phyloP scores from a whole-genome alignment of 1,284 basidiomycete species.

The Baeospora myosura region DNA sequence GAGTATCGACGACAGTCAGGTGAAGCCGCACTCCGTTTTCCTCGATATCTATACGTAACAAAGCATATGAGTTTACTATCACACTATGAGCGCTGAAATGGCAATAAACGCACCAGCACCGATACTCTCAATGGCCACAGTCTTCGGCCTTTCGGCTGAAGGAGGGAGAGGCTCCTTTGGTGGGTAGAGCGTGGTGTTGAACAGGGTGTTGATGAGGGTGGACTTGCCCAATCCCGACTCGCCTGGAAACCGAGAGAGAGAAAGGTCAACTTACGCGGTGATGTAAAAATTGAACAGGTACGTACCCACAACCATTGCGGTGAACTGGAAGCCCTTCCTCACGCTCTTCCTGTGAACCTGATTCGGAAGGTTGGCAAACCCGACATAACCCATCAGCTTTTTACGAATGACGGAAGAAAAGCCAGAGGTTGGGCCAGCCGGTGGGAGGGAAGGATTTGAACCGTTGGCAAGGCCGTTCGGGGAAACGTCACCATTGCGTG shows the following conservation, averaged over 20 bases:
- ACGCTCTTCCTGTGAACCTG: constrained; percentile 96
- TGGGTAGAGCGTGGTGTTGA: constrained; percentile 90
- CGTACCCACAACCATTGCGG: constrained; percentile 92
- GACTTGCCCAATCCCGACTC: constrained; percentile 98
- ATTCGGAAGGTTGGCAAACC: constrained; percentile 87
- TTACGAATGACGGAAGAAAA: constrained; percentile 71
- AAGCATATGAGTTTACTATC: constrained; percentile 19
- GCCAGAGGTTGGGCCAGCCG: constrained; percentile 29
- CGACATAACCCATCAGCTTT: constrained; percentile 87
- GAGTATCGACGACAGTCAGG: constrained; percentile 95
- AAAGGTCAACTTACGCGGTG: constrained; percentile 11
- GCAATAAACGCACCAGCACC: constrained; percentile 72
- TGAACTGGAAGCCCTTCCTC: constrained; percentile 95
- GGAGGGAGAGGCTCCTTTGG: constrained; percentile 79
- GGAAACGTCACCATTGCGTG: constrained; percentile 54
- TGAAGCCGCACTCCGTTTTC: constrained; percentile 93
- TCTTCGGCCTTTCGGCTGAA: constrained; percentile 81
- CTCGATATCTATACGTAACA: constrained; percentile 76
- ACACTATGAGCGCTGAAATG: constrained; percentile 11
- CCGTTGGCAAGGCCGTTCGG: constrained; percentile 54
- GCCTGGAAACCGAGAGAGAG: constrained; percentile 42
- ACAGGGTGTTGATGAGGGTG: constrained; percentile 94
- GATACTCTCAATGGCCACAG: constrained; percentile 93
- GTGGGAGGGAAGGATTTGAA: constrained; percentile 50
- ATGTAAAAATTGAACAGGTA: constrained; percentile 24